Evolutionary conservation across 2,329 filamentous ascomycete genomes (phyloP).

Genomic region (Dissoconium aciculare): DNA sequence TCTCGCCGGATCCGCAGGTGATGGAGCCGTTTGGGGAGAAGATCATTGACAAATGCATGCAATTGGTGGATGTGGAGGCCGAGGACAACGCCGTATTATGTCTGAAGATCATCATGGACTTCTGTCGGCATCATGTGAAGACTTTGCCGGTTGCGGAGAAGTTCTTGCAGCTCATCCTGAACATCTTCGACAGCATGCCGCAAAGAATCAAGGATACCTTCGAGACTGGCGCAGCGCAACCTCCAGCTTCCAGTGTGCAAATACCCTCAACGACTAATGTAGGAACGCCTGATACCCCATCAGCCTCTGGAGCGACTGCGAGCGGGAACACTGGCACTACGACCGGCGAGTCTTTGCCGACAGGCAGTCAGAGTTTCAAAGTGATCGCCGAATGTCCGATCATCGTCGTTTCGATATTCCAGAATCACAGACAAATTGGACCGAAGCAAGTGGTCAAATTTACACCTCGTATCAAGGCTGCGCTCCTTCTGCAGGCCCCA

Average conservation of each 20-base stretch:
- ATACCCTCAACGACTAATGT: no score
- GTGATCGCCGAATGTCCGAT: conserved; percentile 96
- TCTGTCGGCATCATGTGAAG: conserved; percentile 84
- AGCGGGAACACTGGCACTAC: conserved; percentile 61
- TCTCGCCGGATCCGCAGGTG: conserved; percentile 46
- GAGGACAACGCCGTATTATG: conserved; percentile 98
- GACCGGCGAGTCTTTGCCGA: conserved; percentile 61
- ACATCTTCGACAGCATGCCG: conserved; percentile 92
- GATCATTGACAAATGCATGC: conserved; percentile 80
- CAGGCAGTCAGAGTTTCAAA: conserved; percentile 98
- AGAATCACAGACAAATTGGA: conserved; percentile 71
- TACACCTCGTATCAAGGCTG: conserved; percentile 83
- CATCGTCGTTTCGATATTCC: conserved; percentile 95
- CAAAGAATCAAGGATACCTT: conserved; percentile 90
- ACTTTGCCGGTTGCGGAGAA: conserved; percentile 49
- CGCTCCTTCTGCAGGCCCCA: conserved; percentile 74
- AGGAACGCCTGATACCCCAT: conserved; percentile 69
- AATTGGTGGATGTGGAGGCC: conserved; percentile 77
- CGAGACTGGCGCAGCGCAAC: conserved; percentile 47
- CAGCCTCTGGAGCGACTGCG: conserved; percentile 46
- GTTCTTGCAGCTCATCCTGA: conserved; percentile 82
- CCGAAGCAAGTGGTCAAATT: conserved; percentile 78
- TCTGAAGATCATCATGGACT: conserved; percentile 95
- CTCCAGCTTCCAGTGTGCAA: conserved; percentile 51
- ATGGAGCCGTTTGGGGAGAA: conserved; percentile 81